These are phyloP conservation scores for Pachysandra terminalis DNA, from an alignment of 164 flowering plant genomes.

Conservation along the genomic window DNA sequence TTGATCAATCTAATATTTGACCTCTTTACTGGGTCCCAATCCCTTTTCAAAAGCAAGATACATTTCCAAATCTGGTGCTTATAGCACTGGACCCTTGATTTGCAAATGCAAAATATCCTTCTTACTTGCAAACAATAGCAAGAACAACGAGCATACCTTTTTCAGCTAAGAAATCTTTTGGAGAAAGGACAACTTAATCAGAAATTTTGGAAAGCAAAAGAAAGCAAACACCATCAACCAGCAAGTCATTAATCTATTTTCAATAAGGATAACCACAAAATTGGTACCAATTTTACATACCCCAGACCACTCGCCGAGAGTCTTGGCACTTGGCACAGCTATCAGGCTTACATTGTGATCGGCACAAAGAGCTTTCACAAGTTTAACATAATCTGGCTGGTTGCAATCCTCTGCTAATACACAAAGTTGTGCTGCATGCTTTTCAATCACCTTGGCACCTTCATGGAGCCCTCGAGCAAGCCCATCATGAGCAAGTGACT, in stretches of 20 bases:
- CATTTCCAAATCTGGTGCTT: too few species aligned
- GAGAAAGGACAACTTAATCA: too few species aligned
- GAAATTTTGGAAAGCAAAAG: background rate
- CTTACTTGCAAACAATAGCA: too few species aligned
- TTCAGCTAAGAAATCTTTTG: too few species aligned
- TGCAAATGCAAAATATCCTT: too few species aligned
- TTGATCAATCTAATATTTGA: too few species aligned
- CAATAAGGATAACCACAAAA: background rate
- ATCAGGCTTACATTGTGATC: constrained; percentile 66
- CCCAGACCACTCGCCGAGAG: constrained; percentile 87
- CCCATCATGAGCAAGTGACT: constrained; percentile 70
- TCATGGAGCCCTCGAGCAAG: constrained; percentile 71
- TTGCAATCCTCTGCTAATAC: constrained; percentile 80
- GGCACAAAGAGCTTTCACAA: constrained; percentile 73
- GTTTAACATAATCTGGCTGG: constrained; percentile 70
- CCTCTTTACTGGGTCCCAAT: too few species aligned
- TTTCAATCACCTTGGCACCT: constrained; percentile 74
- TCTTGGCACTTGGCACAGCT: constrained; percentile 70
- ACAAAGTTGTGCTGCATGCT: constrained; percentile 75
- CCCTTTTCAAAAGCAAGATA: too few species aligned
- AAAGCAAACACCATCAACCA: background rate
- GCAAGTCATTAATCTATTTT: background rate
- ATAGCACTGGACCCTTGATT: too few species aligned
- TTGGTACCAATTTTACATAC: constrained; percentile 33
- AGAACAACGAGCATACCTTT: too few species aligned